A percentile compares a stretch with the other conserved stretches of the same genome.
These are phyloP conservation scores for Gnaphalium uliginosum DNA, from an alignment of 129 eudicot genomes.

Conservation along the genomic window DNA sequence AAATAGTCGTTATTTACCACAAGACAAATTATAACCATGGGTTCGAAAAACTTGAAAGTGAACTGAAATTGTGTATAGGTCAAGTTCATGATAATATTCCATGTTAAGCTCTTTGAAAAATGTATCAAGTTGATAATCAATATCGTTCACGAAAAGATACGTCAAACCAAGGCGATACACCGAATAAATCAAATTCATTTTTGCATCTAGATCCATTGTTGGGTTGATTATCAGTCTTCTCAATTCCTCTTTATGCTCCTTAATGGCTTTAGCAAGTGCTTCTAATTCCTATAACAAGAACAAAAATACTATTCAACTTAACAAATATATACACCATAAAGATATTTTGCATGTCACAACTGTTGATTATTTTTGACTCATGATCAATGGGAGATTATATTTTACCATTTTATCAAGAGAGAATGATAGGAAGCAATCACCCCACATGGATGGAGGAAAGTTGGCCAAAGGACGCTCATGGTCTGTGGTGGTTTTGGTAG, in stretches of 20 bases:
- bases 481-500: not conserved
- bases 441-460: conserved; percentile 5
- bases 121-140: not conserved
- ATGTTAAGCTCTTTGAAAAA: not conserved
- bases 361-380: too few species aligned
- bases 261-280: not conserved
- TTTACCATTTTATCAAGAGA: not conserved
- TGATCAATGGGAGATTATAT: too few species aligned
- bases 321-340: too few species aligned
- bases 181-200: not conserved
- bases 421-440: not conserved
- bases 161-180: not conserved
- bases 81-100: not conserved
- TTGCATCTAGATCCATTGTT: not conserved
- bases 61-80: not conserved
- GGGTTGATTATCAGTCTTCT: not conserved
- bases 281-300: not conserved
- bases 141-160: not conserved
- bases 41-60: not conserved
- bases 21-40: not conserved
- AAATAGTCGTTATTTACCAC: not conserved
- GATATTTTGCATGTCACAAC: too few species aligned
- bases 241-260: not conserved
- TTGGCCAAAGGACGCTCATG: not conserved
- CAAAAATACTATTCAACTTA: not conserved